phyloP scores from a whole-genome alignment of 2,329 filamentous ascomycete species.

The Chalaropsis ovoidea region DNA sequence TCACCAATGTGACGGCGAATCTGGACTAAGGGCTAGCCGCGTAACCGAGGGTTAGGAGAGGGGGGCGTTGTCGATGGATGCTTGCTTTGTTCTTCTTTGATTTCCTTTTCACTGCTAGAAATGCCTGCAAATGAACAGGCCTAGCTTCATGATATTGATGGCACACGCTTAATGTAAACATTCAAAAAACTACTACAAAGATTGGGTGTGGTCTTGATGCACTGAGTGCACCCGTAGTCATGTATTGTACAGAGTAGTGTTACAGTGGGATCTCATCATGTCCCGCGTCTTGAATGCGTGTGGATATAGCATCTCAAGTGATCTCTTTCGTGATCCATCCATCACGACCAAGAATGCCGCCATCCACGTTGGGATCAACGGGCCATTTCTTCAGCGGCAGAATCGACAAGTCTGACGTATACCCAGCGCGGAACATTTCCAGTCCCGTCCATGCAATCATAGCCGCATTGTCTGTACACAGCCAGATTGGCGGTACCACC shows the following conservation, averaged over 20 bases:
- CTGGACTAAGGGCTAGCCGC: constrained; percentile 41
- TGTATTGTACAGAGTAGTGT: constrained; percentile 25
- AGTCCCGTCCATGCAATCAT: constrained; percentile 95
- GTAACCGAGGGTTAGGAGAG: not conserved
- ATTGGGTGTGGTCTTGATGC: not conserved
- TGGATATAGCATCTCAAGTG: not conserved
- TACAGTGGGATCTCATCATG: constrained; percentile 24
- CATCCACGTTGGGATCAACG: constrained; percentile 51
- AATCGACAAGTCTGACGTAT: constrained; percentile 51
- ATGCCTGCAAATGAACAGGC: constrained; percentile 21
- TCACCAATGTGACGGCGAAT: constrained; percentile 82
- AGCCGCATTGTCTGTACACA: constrained; percentile 91
- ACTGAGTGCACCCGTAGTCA: not conserved
- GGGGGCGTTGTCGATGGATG: constrained; percentile 9
- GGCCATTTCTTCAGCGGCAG: constrained; percentile 60
- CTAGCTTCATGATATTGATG: constrained; percentile 23
- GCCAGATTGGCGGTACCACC: constrained; percentile 60
- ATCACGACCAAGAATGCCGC: constrained; percentile 55
- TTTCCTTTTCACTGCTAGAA: constrained; percentile 16
- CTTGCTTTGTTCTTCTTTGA: constrained; percentile 15
- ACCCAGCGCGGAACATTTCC: constrained; percentile 82
- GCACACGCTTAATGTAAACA: constrained; percentile 22
- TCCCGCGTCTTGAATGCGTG: not conserved
- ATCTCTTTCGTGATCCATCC: constrained; percentile 36
- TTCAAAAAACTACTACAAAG: not conserved